These are phyloP conservation scores for Galeopsis tetrahit DNA, from an alignment of 257 asterid genomes.

Conservation along the genomic window DNA sequence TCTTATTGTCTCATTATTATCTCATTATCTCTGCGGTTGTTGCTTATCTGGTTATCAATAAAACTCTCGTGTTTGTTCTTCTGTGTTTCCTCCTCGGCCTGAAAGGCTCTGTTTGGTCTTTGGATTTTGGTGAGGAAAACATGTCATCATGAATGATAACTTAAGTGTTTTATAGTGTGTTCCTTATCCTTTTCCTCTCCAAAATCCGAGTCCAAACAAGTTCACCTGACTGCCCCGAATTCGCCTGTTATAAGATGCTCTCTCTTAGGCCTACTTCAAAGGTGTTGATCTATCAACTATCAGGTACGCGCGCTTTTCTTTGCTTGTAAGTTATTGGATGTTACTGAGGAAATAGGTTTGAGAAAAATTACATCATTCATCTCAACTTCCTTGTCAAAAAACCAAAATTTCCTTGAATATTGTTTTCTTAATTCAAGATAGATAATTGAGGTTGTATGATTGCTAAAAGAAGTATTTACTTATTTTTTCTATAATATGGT, in stretches of 20 bases:
- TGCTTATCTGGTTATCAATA: conserved; percentile 59
- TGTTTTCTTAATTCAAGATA: neutral
- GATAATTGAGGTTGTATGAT: neutral
- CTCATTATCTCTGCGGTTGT: conserved; percentile 47
- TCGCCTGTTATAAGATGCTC: neutral
- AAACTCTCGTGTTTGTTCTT: conserved; percentile 38
- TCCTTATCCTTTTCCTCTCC: conserved; percentile 16
- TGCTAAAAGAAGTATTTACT: neutral
- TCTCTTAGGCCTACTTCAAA: conserved; percentile 9
- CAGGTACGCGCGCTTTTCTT: conserved; percentile 32
- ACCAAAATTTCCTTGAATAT: neutral
- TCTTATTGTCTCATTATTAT: conserved; percentile 24
- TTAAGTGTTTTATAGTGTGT: neutral
- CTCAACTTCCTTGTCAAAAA: neutral
- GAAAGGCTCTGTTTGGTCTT: conserved; percentile 31
- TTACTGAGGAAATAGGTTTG: neutral
- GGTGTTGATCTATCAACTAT: neutral
- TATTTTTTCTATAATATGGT: too few relatives aligned
- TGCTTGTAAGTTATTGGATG: neutral
- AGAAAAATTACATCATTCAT: neutral
- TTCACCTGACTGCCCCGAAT: neutral
- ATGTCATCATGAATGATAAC: neutral
- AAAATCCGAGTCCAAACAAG: conserved; percentile 28
- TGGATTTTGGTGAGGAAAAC: conserved; percentile 35
- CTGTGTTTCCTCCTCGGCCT: conserved; percentile 19